Evolutionary conservation across 148 eudicot species (phyloP).

Genomic region (Bassia scoparia): DNA sequence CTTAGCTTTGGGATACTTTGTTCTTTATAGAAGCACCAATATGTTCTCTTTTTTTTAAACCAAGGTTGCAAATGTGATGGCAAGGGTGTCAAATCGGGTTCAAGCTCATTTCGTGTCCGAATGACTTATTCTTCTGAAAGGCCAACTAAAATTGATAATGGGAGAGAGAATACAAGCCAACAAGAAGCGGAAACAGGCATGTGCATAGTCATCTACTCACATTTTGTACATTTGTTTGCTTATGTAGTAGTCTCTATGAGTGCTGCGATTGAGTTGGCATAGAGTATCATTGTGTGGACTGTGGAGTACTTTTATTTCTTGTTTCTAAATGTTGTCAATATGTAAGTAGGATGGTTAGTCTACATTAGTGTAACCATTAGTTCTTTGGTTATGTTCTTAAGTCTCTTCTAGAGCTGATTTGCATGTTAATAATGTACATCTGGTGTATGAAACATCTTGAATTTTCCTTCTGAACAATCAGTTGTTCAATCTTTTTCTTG

Average conservation of each 20-base stretch:
- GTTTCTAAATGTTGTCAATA: neutral
- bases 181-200: constrained; percentile 80
- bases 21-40: neutral
- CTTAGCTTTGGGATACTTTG: neutral
- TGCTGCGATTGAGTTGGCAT: constrained; percentile 2
- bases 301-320: neutral
- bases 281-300: neutral
- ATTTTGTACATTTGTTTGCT: neutral
- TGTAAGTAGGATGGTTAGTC: neutral
- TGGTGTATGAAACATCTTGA: too few relatives aligned
- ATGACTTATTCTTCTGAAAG: constrained; percentile 54
- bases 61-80: constrained; percentile 11
- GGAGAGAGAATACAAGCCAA: constrained; percentile 37
- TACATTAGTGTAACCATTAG: neutral
- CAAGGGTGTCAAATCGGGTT: constrained; percentile 57
- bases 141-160: constrained; percentile 27
- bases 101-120: constrained; percentile 65
- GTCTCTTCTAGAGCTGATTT: neutral
- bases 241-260: constrained; percentile 1
- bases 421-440: neutral
- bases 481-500: neutral
- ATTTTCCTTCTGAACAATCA: neutral
- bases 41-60: neutral
- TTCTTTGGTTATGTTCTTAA: neutral
- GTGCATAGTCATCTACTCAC: constrained; percentile 9